Evolutionary conservation across 2,329 filamentous ascomycete genomes (phyloP), one percentile per base, ranked within the genome.

Genomic region (Saccharata proteae): DNA sequence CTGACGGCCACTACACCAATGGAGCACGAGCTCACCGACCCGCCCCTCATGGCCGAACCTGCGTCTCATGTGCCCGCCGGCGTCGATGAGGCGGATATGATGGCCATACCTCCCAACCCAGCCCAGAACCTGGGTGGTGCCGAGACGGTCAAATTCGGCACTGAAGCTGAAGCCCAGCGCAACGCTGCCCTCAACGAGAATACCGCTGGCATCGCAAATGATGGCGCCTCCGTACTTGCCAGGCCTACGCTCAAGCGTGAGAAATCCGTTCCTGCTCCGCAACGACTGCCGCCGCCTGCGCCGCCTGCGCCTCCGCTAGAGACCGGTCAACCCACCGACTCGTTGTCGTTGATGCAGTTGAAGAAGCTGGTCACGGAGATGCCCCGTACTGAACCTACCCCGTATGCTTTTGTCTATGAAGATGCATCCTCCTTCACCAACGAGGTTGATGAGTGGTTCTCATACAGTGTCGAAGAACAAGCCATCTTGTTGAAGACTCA

Each of bases 401-500:
- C 64, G 28, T 98, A 98, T 62, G 85, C 90, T 38, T 98, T 93
- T 52, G 72, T 53, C 17, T 67, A 67, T 40, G 51, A 57, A 27
- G 64, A 68, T 46, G 57, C 63, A 6, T 59, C 64, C 12, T 58
- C 54, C 1, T 78, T 93, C 44, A 74, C 81, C 12, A 83, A 90
- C 40, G 90, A 98, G 62, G 67, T 98, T 28, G 84, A 96, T 51
- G 90, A 98, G 59, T 98, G 90, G 90, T 98, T 98, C 57, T 76
- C 79, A 32, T 94, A 96, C 57, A 80, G 80, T 44, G 77, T 84
- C 39, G 80, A 81, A 56, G 86, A 96, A 51, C 81, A 82, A 59
- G 69, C 78, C 27, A 77, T 86, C 46, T 64, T 94, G 29, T 70
- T 80, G 32, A 72, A 77, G 32, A 77, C 81, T 13, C 81, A 82